Evolutionary conservation across 345 rosid species (phyloP).

Genomic region (Hypericum perforatum): DNA sequence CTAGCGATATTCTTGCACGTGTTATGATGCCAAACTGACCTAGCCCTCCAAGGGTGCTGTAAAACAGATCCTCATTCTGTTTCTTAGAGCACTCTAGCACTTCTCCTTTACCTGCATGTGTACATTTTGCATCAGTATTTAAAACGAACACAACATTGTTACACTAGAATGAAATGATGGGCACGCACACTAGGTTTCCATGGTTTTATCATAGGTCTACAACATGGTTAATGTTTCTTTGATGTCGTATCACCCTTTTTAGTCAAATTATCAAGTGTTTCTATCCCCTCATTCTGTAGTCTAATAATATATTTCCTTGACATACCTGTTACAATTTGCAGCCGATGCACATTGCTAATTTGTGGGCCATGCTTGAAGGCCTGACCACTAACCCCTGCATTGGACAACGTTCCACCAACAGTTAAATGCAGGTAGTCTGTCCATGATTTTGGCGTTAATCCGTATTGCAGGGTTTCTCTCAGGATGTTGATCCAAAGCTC

Average conservation of each 20-base stretch:
- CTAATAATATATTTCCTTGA: background rate
- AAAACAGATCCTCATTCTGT: background rate
- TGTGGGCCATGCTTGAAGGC: conserved; percentile 1
- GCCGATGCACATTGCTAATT: conserved; percentile 1
- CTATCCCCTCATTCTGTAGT: background rate
- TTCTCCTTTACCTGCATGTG: background rate
- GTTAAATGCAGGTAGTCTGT: conserved; percentile 2
- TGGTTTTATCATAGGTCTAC: background rate
- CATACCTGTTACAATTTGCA: background rate
- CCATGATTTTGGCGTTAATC: conserved; percentile 1
- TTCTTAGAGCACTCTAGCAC: background rate
- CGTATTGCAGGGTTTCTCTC: background rate
- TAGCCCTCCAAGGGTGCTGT: conserved; percentile 1
- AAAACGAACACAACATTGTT: too few species aligned
- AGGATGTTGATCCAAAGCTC: background rate
- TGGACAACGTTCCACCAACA: conserved; percentile 1
- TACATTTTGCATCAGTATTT: too few species aligned
- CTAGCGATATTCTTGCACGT: conserved; percentile 2
- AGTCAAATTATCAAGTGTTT: background rate
- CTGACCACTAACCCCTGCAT: conserved; percentile 1
- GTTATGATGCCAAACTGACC: conserved; percentile 7
- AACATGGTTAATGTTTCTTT: background rate
- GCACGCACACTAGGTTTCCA: background rate
- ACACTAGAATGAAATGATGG: too few species aligned
- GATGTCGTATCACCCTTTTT: background rate